These are phyloP conservation scores for Chondrus crispus DNA, from an alignment of 23 red algal genomes.

Conservation along the genomic window DNA sequence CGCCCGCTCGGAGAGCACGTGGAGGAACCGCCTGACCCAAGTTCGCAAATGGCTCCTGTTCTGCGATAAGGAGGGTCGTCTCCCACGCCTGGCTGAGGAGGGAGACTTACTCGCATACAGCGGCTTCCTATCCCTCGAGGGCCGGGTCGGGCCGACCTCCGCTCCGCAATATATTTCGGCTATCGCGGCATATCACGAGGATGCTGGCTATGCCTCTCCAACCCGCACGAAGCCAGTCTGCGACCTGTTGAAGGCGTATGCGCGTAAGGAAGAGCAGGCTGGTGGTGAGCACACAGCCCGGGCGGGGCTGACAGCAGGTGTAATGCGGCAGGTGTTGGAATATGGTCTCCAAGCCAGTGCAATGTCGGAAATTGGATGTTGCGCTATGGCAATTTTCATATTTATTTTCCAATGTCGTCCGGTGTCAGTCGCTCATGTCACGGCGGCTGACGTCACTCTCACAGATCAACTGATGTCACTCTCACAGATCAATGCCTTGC, in stretches of 20 bases:
- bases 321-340: not conserved
- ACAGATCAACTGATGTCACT: not conserved
- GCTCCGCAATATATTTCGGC: not conserved
- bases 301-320: not conserved
- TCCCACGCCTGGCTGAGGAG: not conserved
- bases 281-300: not conserved
- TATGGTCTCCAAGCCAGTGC: not conserved
- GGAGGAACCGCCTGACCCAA: not conserved
- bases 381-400: not conserved
- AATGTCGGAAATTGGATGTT: not conserved
- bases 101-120: not conserved
- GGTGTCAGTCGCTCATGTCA: not conserved
- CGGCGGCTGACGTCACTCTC: not conserved
- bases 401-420: not conserved
- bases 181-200: not conserved
- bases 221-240: not conserved
- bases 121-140: not conserved
- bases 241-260: not conserved
- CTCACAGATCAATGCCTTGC: no score
- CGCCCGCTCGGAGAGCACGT: not conserved
- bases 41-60: not conserved
- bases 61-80: not conserved
- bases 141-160: not conserved
- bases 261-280: not conserved
- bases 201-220: not conserved